Evolutionary conservation across 2,329 filamentous ascomycete genomes (phyloP).

Genomic region (Pseudogymnoascus verrucosus): DNA sequence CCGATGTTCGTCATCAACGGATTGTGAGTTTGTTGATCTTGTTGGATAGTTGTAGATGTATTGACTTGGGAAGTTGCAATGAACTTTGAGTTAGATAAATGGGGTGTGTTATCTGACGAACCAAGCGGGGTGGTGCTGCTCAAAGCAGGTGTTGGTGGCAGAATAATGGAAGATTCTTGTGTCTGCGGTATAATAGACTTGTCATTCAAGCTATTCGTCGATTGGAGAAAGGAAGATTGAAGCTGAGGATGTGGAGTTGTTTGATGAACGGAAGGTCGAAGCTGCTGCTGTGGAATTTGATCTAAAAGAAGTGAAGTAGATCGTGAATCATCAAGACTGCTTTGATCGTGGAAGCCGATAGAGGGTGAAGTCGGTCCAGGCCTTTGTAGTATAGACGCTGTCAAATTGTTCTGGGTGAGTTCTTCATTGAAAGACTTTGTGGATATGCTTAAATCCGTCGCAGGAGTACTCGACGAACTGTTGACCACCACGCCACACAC

Average conservation of each 20-base stretch:
- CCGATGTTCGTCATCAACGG: neutral
- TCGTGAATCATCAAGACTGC: neutral
- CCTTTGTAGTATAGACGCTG: neutral
- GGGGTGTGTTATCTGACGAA: neutral
- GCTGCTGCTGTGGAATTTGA: neutral
- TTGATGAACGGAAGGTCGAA: neutral
- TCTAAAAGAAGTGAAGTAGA: neutral
- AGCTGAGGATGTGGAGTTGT: neutral
- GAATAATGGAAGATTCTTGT: neutral
- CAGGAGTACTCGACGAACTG: neutral
- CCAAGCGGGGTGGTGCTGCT: neutral
- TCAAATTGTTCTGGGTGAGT: neutral
- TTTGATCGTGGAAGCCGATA: neutral
- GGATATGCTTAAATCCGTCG: neutral
- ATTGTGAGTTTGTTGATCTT: neutral
- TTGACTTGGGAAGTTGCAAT: neutral
- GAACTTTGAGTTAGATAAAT: neutral
- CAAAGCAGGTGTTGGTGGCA: neutral
- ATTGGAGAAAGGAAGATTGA: neutral
- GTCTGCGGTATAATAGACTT: neutral
- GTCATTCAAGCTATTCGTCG: neutral
- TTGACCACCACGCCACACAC: neutral
- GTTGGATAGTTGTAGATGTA: neutral
- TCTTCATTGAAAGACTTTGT: neutral
- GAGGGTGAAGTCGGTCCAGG: neutral